Percentiles rank a stretch among this genome's conserved stretches.
These are phyloP conservation scores for Boletus holoroseus DNA, from an alignment of 1,284 basidiomycete genomes.

Conservation along the genomic window DNA sequence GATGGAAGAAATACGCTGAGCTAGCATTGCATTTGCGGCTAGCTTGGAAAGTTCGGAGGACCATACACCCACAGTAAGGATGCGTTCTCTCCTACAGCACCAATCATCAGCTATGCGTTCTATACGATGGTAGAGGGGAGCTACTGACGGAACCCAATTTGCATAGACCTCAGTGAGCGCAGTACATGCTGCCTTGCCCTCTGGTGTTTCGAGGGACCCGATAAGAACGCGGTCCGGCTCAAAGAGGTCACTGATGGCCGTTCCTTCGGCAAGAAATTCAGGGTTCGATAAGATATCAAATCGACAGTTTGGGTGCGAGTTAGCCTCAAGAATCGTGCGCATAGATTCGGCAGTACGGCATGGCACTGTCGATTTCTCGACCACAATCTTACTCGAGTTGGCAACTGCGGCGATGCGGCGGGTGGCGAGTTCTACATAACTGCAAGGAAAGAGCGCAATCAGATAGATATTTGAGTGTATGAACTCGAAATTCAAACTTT, in stretches of 20 bases:
- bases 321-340: conserved; percentile 97
- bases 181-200: conserved; percentile 78
- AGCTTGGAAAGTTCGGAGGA: conserved; percentile 98
- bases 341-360: conserved; percentile 98
- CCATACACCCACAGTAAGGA: conserved; percentile 96
- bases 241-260: conserved; percentile 87
- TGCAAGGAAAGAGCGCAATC: conserved; percentile 32
- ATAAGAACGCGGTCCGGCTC: conserved; percentile 94
- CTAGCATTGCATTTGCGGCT: conserved; percentile 98
- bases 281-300: conserved; percentile 99
- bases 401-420: conserved; percentile 93
- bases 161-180: conserved; percentile 80
- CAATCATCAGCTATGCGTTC: conserved; percentile 5
- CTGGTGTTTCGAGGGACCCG: conserved; percentile 85
- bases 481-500: conserved; percentile 55
- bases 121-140: not conserved
- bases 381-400: conserved; percentile 92
- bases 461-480: not conserved
- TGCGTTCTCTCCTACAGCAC: conserved; percentile 55
- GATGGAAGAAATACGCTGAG: conserved; percentile 96
- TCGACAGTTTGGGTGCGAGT: conserved; percentile 84
- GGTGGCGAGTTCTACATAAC: conserved; percentile 95
- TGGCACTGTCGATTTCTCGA: conserved; percentile 99
- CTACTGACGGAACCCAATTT: conserved; percentile 88
- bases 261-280: conserved; percentile 98